Base-by-base conservation (phyloP, 768 basidiomycete species). In the Psilocybe azurescens region DNA sequence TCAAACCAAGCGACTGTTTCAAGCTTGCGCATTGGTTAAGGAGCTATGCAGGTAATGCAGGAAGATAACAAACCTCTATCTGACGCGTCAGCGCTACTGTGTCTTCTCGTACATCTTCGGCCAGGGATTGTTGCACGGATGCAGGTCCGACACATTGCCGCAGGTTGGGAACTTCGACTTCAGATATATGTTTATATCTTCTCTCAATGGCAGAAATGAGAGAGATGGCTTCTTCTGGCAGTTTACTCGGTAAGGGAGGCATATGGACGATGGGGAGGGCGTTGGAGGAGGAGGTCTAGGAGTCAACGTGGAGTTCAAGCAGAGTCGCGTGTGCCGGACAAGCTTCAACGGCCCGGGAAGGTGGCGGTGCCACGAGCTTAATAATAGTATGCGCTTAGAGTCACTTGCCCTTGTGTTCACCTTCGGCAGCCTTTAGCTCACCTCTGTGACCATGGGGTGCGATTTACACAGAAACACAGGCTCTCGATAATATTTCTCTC, bases 81-180 rank as follows among this genome's bases (percentile, higher is more conserved):
- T 89, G 86, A 41, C 80, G 79, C 6, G 80, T 78, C 20, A 91
- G 80, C 0, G 76, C 69, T 39, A 89, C 88, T 16, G 94, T 75
- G 69, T 95, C 94, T 56, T 90, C 89, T 32, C 93, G 80, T 60
- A 95, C 73, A 70, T 94, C 93, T 3, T 86, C 86, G 0, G 88
- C 87, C 56, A 90, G 79, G 52, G 86, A 83, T 70, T 94, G 89
- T 67, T 97, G 95, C 2, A 85, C 70, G 0, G 81, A 72, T 9
- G 92, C 77, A 1, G 94, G 89, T 0, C 91, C 93, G 8, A 74
- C 78, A 72, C 92, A 96, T 55, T 78, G 69, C 8, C 82, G 80
- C 53, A 97, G 78, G 2, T 90, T 85, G 1, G 94, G 91, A 36
- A 97, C 81, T 73, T 94, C 91, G 67, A 87, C 87, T 10, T 87